Evolutionary conservation across 1,284 basidiomycete species (phyloP).

Genomic region (Baeospora myosura): DNA sequence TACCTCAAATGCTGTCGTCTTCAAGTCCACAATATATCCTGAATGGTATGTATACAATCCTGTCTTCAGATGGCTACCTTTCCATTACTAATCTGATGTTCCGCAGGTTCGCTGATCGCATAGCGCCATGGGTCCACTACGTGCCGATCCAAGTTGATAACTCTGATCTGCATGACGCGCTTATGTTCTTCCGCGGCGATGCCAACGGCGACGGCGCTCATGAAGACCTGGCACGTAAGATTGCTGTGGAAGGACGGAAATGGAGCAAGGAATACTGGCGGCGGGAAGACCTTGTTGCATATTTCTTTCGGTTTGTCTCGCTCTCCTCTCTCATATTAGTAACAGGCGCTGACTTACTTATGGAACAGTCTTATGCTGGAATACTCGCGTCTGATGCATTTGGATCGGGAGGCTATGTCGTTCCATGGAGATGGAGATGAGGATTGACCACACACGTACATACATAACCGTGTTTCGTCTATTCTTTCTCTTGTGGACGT

Average conservation of each 20-base stretch:
- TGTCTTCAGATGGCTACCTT: too few species aligned
- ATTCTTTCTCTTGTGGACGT: too few species aligned
- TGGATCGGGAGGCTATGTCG: constrained; percentile 31
- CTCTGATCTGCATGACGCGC: constrained; percentile 41
- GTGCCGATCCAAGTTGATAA: constrained; percentile 43
- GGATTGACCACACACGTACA: too few species aligned
- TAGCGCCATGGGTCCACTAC: constrained; percentile 47
- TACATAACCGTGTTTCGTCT: too few species aligned
- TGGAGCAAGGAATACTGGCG: constrained; percentile 52
- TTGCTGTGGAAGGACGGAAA: constrained; percentile 39
- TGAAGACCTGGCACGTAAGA: constrained; percentile 41
- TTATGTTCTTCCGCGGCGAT: constrained; percentile 46
- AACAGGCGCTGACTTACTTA: neutral
- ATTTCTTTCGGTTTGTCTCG: constrained; percentile 38
- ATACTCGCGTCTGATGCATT: constrained; percentile 34
- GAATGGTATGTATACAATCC: constrained; percentile 43
- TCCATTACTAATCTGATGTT: neutral
- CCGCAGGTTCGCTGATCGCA: constrained; percentile 23
- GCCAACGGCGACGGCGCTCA: constrained; percentile 31
- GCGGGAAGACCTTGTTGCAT: constrained; percentile 48
- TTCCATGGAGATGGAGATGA: constrained; percentile 5
- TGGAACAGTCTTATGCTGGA: constrained; percentile 30
- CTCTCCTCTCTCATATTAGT: neutral
- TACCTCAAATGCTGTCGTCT: constrained; percentile 52
- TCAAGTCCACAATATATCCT: constrained; percentile 64